phyloP scores from a whole-genome alignment of 2,329 filamentous ascomycete genomes.

The Arthrobotrys entomopaga region DNA sequence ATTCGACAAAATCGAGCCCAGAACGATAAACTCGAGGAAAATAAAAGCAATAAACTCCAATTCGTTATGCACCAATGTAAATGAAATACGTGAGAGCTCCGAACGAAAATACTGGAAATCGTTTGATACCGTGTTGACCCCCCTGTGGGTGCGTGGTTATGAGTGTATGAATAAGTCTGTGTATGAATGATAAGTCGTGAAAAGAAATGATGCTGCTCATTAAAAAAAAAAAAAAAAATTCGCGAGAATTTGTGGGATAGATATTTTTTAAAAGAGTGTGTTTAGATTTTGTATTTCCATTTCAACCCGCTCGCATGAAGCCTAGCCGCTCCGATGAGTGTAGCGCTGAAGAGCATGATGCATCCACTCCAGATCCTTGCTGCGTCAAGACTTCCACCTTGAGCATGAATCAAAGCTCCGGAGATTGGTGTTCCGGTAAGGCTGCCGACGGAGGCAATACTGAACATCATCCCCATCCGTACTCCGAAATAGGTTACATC shows the following conservation, averaged over 20 bases:
- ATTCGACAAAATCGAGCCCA: not conserved
- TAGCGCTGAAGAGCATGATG: slow-evolving; percentile 51
- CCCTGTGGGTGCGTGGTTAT: not conserved
- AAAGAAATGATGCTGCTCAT: not conserved
- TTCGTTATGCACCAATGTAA: slow-evolving; percentile 54
- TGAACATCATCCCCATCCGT: slow-evolving; percentile 55
- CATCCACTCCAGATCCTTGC: slow-evolving; percentile 54
- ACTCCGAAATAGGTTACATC: slow-evolving; percentile 54
- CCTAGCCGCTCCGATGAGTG: slow-evolving; percentile 48
- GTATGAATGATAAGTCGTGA: not conserved
- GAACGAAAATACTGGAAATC: slow-evolving; percentile 17
- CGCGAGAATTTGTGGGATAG: not conserved
- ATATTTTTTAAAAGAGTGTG: not conserved
- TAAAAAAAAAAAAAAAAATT: not conserved
- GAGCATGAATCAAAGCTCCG: slow-evolving; percentile 65
- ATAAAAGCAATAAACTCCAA: slow-evolving; percentile 41
- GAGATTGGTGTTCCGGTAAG: slow-evolving; percentile 69
- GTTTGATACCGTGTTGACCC: slow-evolving; percentile 3
- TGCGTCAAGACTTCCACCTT: slow-evolving; percentile 41
- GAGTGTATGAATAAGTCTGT: no score
- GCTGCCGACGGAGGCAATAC: slow-evolving; percentile 67
- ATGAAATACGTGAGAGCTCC: slow-evolving; percentile 37
- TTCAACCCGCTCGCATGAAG: slow-evolving; percentile 46
- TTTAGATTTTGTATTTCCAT: slow-evolving; percentile 50
- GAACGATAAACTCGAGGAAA: slow-evolving; percentile 19